Base-by-base conservation (phyloP, 441 rosid genomes). In the Croton setiger region DNA sequence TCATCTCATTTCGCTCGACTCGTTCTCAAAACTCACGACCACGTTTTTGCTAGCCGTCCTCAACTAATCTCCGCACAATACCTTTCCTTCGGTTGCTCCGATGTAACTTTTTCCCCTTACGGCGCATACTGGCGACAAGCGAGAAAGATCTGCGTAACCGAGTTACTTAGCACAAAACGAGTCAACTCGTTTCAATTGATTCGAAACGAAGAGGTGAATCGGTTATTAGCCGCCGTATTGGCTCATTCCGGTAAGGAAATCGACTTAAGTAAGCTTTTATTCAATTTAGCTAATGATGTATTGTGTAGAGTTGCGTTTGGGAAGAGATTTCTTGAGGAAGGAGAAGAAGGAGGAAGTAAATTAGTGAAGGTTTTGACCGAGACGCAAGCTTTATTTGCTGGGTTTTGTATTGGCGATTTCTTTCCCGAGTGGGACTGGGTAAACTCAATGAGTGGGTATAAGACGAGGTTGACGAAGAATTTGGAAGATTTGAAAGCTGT, bases 111-210 rank as follows among this genome's bases (percentile, higher is more conserved):
- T 72, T 72, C 85, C 27, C 76, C 81, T 3, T 68, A 70, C 61
- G 86, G 88, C 7, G 66, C 70, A 0, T 83, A 77, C 69, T 80
- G 83, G 84, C 72, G 82, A 51, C 85, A 80, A 57, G 83, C 72
- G 0, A 68, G 84, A 21, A 85, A 76, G 49, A 73, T 79, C 1
- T 81, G 85, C 41, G 76, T 77, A 0, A 17, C 79, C 0, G 85
- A 85, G 74, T 75, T 83, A 33, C 80, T 79, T 5, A 74, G 78
- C 64, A 21, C 69, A 20, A 80, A 70, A 35, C 60, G 82, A 7
- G 81, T 76, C 18, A 48, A 54, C 49, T 68, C 75, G 35, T 77
- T 73, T 41, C 68, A 55, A 2, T 35, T 58, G 4, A 53, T 78
- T 3, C 65, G 74, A 2, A 67, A 79, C 17, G 83, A 82, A 47